phyloP scores from a whole-genome alignment of 768 basidiomycete species.

The Daedaleopsis sinensis region DNA sequence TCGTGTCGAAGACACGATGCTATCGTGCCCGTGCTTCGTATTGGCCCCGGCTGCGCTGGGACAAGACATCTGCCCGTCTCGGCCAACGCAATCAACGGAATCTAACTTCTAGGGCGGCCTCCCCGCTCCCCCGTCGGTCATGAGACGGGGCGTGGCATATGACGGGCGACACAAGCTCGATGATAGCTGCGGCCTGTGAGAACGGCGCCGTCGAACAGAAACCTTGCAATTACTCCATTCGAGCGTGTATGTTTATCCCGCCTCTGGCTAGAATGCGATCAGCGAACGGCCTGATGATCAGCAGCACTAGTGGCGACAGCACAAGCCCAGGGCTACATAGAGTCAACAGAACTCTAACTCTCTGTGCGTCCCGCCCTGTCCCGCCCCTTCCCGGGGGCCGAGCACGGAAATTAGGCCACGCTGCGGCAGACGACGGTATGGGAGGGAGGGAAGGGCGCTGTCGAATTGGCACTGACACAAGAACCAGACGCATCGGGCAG shows the following conservation, averaged over 20 bases:
- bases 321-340: too few relatives aligned
- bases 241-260: not conserved
- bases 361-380: too few relatives aligned
- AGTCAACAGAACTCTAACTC: too few relatives aligned
- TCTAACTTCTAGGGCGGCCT: slow-evolving; percentile 14
- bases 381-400: too few relatives aligned
- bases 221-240: slow-evolving; percentile 7
- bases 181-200: slow-evolving; percentile 6
- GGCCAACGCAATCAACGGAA: slow-evolving; percentile 7
- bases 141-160: slow-evolving; percentile 13
- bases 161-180: slow-evolving; percentile 3
- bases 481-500: too few relatives aligned
- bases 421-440: too few relatives aligned
- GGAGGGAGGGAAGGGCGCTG: not conserved
- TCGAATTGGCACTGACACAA: not conserved
- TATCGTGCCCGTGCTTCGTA: slow-evolving; percentile 10
- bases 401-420: too few relatives aligned
- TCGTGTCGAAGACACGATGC: slow-evolving; percentile 3
- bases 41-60: slow-evolving; percentile 14
- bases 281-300: not conserved
- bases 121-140: slow-evolving; percentile 15
- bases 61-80: slow-evolving; percentile 5
- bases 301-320: not conserved
- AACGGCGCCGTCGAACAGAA: slow-evolving; percentile 5
- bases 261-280: not conserved